Evolutionary conservation across 768 basidiomycete genomes (phyloP).

Genomic region (Mycena pura): DNA sequence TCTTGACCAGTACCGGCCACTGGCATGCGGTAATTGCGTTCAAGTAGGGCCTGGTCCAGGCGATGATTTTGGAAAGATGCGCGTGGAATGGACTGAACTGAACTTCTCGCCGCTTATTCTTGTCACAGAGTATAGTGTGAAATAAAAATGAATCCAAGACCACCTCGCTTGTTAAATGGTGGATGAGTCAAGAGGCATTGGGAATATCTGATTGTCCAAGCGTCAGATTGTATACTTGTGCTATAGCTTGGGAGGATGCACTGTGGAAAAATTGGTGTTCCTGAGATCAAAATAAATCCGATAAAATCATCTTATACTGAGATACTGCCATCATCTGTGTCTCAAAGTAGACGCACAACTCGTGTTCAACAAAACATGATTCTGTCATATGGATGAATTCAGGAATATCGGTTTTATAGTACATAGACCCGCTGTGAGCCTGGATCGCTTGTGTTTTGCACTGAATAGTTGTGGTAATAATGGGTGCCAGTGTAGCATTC

Average conservation of each 20-base stretch:
- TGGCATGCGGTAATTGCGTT: neutral
- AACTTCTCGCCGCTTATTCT: neutral
- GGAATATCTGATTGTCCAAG: neutral
- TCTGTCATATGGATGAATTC: neutral
- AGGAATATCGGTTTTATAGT: neutral
- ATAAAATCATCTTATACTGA: neutral
- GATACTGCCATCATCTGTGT: neutral
- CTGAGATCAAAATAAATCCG: neutral
- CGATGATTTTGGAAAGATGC: neutral
- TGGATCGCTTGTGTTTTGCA: neutral
- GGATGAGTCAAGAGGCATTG: neutral
- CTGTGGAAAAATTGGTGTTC: neutral
- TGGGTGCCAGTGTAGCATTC: neutral
- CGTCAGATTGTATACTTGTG: neutral
- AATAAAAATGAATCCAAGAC: neutral
- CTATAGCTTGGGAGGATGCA: neutral
- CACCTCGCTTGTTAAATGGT: neutral
- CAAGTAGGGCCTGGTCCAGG: neutral
- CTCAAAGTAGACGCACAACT: neutral
- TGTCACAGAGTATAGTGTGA: neutral
- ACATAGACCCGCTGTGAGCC: neutral
- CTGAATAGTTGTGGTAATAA: neutral
- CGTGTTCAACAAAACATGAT: neutral
- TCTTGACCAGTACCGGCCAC: constrained; percentile 11
- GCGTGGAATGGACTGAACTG: neutral